Evolutionary conservation across 352 stramenopile genomes (phyloP).

Genomic region (Phytopythium helicoides): DNA sequence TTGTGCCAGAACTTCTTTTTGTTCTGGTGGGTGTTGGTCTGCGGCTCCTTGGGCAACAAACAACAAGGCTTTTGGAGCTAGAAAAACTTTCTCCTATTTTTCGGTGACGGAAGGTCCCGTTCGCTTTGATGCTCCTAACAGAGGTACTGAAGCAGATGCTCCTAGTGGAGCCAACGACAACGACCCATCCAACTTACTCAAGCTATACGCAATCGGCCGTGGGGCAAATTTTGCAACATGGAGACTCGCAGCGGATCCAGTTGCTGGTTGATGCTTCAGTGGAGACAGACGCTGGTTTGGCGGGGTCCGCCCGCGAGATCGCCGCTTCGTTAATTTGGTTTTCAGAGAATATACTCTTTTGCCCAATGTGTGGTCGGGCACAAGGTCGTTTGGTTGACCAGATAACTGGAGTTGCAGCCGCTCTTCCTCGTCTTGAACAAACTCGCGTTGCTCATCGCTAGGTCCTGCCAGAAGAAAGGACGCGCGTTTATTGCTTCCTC

Average conservation of each 20-base stretch:
- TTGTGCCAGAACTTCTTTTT: too few relatives aligned
- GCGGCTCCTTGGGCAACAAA: too few relatives aligned
- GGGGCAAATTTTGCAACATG: constrained; percentile 23
- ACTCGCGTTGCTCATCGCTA: constrained; percentile 32
- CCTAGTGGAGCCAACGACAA: neutral
- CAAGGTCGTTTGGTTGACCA: neutral
- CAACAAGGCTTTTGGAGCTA: too few relatives aligned
- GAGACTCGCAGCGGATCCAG: constrained; percentile 13
- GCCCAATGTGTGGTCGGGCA: neutral
- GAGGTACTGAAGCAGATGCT: neutral
- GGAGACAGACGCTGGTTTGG: constrained; percentile 9
- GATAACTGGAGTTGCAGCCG: constrained; percentile 18
- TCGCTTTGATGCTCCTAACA: neutral
- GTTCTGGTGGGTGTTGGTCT: too few relatives aligned
- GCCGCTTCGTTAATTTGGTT: neutral
- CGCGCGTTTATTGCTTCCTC: neutral
- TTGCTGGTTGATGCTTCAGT: constrained; percentile 18
- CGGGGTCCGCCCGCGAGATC: too few relatives aligned
- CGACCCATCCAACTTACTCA: constrained; percentile 33
- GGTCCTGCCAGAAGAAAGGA: constrained; percentile 35
- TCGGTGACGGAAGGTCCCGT: too few relatives aligned
- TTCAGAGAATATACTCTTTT: neutral
- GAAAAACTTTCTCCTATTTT: too few relatives aligned
- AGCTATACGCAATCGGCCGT: constrained; percentile 44
- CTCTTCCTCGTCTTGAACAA: constrained; percentile 46